Evolutionary conservation across 2,329 filamentous ascomycete genomes (phyloP), one percentile per base, ranked within the genome.

Genomic region (Alternaria alternata): DNA sequence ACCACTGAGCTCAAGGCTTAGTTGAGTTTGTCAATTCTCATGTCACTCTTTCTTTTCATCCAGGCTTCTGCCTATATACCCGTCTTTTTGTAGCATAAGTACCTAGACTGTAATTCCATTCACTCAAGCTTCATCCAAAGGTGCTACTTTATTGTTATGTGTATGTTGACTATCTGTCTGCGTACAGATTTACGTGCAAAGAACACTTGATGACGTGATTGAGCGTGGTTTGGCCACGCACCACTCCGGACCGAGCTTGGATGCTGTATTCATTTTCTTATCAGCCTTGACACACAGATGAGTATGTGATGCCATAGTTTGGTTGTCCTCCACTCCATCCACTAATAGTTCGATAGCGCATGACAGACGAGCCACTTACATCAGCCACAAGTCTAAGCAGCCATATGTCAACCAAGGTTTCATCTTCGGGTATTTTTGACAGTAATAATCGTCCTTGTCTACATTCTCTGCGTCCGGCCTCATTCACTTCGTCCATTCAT

Each of bases 1-100:
- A 62, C 38, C 6, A 34, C 34, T 43, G 56, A 66, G 57, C 16
- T 38, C 26, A 67, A 63, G 58, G 49, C 51, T 51, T 64, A 56
- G 48, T 34, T 20, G 30, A 20, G 5, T 8, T 24, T 9, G 8
- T n/a, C 9, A 16, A 11, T 36, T 5, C 20, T 7, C 30, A 24
- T 24, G 14, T 38, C 20, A n/a, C 0, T 24, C 30, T 49, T 49
- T 49, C 8, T 49, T 38, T 18, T 48, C 4, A 7, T n/a, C n/a
- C 4, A 26, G 20, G 32, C 46, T n/a, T 11, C 3, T 5, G 32
- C 46, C 46, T 49, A 6, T 36, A 49, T 49, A 49, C 46, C 46
- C 46, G 32, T 49, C 3, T 49, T 18, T 8, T n/a, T 38, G 14
- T 26, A 49, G 32, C 46, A 49, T 49, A 34, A 22, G 28, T 34